phyloP scores from a whole-genome alignment of 1,284 basidiomycete genomes.

The Ustilago bromivora region DNA sequence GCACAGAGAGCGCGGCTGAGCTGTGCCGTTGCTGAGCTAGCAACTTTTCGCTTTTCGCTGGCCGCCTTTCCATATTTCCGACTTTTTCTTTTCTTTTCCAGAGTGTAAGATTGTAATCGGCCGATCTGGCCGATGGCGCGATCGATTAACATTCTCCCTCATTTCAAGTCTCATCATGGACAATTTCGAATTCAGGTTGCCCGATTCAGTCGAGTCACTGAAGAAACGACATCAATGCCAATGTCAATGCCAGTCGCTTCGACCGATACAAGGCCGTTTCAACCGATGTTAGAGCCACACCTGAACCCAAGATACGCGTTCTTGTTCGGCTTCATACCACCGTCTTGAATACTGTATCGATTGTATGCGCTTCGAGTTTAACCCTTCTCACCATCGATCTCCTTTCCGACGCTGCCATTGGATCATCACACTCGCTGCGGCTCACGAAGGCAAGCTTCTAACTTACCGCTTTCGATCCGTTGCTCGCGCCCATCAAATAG shows the following conservation, averaged over 20 bases:
- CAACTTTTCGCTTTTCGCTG: no score
- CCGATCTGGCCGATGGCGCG: conserved; percentile 10
- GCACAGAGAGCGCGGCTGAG: conserved; percentile 3
- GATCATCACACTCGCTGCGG: neutral
- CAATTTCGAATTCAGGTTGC: conserved; percentile 7
- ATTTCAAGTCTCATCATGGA: neutral
- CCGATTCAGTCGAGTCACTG: neutral
- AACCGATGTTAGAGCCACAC: no score
- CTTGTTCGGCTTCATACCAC: neutral
- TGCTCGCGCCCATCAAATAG: conserved; percentile 1
- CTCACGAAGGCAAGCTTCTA: conserved; percentile 34
- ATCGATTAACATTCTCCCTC: neutral
- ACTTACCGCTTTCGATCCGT: conserved; percentile 9
- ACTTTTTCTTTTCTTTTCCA: neutral
- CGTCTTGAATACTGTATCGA: conserved; percentile 1
- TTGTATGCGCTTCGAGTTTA: neutral
- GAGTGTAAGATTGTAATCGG: conserved; percentile 10
- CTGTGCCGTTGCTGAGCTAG: neutral
- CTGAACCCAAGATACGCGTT: no score
- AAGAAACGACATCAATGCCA: neutral
- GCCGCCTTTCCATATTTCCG: neutral
- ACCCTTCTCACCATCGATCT: conserved; percentile 13
- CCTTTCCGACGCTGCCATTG: conserved; percentile 3
- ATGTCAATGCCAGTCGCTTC: neutral
- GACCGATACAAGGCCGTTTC: neutral